phyloP scores from a whole-genome alignment of 2,329 filamentous ascomycete genomes.

The Zymoseptoria crescenta region DNA sequence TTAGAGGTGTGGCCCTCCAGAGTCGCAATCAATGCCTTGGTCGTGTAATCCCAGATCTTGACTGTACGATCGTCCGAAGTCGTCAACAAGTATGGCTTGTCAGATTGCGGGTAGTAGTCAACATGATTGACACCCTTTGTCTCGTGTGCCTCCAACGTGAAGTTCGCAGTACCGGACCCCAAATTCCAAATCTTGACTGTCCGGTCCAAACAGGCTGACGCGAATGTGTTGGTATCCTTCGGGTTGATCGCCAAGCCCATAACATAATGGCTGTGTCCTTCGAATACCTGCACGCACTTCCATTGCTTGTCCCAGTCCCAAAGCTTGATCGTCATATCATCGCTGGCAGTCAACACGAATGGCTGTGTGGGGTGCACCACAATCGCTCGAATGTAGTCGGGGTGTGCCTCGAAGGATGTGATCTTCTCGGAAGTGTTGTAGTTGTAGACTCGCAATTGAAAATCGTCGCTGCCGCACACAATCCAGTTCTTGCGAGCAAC shows the following conservation, averaged over 20 bases:
- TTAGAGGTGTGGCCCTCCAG: conserved; percentile 97
- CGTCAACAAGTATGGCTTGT: conserved; percentile 81
- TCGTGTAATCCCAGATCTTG: conserved; percentile 99
- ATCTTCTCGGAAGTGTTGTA: conserved; percentile 99
- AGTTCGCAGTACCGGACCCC: conserved; percentile 88
- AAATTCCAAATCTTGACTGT: conserved; percentile 98
- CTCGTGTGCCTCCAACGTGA: conserved; percentile 93
- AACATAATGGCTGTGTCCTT: conserved; percentile 93
- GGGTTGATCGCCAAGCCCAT: conserved; percentile 97
- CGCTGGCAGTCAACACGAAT: conserved; percentile 89
- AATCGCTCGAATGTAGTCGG: conserved; percentile 96
- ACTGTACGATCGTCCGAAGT: conserved; percentile 95
- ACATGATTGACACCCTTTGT: conserved; percentile 97
- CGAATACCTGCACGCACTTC: conserved; percentile 96
- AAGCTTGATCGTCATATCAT: conserved; percentile 97
- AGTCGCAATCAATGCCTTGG: conserved; percentile 91
- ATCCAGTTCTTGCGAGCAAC: conserved; percentile 95
- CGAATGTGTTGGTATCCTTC: conserved; percentile 63
- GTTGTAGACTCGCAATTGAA: conserved; percentile 85
- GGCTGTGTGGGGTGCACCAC: conserved; percentile 91
- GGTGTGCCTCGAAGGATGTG: conserved; percentile 91
- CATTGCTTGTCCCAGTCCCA: conserved; percentile 99
- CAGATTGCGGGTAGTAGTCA: conserved; percentile 67
- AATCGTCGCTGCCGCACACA: conserved; percentile 73
- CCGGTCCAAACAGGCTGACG: conserved; percentile 84